Base-by-base conservation (phyloP, 768 basidiomycete species). In the Xerocomellus intermedius region DNA sequence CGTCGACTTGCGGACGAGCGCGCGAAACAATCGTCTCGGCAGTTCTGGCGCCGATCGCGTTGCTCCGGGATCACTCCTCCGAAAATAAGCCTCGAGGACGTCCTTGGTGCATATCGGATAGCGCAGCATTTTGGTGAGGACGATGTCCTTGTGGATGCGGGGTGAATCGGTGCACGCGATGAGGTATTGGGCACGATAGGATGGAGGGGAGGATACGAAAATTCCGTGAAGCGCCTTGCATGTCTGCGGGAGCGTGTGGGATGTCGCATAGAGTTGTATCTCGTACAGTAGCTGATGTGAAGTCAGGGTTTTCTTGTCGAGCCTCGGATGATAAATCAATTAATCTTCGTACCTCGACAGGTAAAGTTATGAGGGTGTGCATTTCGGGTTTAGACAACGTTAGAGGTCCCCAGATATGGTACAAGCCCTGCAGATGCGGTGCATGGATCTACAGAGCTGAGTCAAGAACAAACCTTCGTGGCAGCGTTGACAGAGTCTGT, bases 101-200 rank as follows among this genome's bases (percentile, higher is more conserved):
- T 65, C 54, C 42, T 70, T 50, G 49, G 71, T 68, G 63, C 77
- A 70, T 62, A 73, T 57, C 76, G 69, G 46, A 64, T 73, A 68
- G 70, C 74, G 54, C n/a, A 90, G 78, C 3, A 77, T 78, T 57
- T 69, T 77, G 16, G 82, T 79, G 56, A 78, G 47, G 69, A 73
- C 61, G 14, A 48, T 43, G 42, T 60, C 55, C 49, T 57, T 45
- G n/a, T 32, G 52, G 41, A 37, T 44, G 52, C 35, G 65, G 56
- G 47, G 52, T 6, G 53, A 62, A 46, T 60, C 69, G 61, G 52
- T 43, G 53, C 70, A 68, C 39, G 71, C 64, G 72, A 76, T 45
- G 56, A 97, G 79, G 68, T 89, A 96, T 54, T 79, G 76, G 17
- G 88, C 90, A 8, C 79, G 80, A 59, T 85, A 83, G 5, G 79